Percentiles rank a stretch among this genome's conserved stretches.
These are phyloP conservation scores for Trebouxia gelatinosa DNA, from an alignment of 163 green algal species.

Conservation along the genomic window DNA sequence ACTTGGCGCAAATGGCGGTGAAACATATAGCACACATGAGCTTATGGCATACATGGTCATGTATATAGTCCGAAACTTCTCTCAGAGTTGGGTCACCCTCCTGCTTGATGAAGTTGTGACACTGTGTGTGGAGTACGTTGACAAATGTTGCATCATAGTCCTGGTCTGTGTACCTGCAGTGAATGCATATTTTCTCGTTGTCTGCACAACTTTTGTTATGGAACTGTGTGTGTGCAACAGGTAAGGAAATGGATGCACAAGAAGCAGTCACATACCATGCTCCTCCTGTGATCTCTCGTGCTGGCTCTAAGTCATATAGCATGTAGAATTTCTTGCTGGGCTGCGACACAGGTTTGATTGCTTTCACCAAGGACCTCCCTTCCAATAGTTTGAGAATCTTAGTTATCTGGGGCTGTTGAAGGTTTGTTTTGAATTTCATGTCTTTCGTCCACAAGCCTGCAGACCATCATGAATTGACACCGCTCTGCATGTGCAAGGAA, in stretches of 20 bases:
- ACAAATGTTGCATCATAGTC: slow-evolving; percentile 88
- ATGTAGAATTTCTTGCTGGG: slow-evolving; percentile 87
- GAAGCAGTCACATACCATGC: slow-evolving; percentile 75
- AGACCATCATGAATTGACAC: background rate
- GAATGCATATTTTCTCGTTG: no score
- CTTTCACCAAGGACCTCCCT: slow-evolving; percentile 81
- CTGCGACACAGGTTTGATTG: slow-evolving; percentile 83
- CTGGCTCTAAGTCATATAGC: slow-evolving; percentile 85
- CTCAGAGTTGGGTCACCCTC: slow-evolving; percentile 55
- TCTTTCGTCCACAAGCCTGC: slow-evolving; percentile 93
- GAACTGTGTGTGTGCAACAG: no score
- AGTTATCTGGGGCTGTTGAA: slow-evolving; percentile 82
- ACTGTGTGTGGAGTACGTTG: slow-evolving; percentile 58
- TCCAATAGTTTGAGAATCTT: slow-evolving; percentile 92
- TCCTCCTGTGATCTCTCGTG: slow-evolving; percentile 88
- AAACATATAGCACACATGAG: background rate
- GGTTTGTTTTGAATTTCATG: slow-evolving; percentile 81
- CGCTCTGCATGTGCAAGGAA: background rate
- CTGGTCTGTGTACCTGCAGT: slow-evolving; percentile 89
- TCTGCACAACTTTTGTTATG: no score
- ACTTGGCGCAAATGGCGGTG: background rate
- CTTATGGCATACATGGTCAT: slow-evolving; percentile 36
- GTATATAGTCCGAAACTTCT: slow-evolving; percentile 71
- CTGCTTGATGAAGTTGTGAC: slow-evolving; percentile 61
- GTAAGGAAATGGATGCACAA: no score